Evolutionary conservation across 495 filamentous ascomycete genomes (phyloP).

Genomic region (Eremomyces bilateralis): DNA sequence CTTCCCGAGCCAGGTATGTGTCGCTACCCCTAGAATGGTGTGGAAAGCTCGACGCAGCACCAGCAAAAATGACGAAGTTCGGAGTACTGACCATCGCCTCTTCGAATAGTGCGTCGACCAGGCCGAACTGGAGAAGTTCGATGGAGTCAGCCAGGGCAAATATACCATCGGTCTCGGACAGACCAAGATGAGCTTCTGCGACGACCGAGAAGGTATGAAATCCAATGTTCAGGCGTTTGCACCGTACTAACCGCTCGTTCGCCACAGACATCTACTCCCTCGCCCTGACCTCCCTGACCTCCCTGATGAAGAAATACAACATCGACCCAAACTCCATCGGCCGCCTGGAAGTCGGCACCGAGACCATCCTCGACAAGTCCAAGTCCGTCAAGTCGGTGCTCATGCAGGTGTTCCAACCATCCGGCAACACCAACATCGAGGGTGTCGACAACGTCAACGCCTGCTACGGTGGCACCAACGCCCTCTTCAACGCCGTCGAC

Average conservation of each 20-base stretch:
- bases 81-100: conserved; percentile 11
- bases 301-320: conserved; percentile 78
- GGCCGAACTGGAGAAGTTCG: conserved; percentile 87
- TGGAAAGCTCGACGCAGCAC: neutral
- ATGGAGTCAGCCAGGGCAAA: conserved; percentile 83
- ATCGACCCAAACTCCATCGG: conserved; percentile 81
- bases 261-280: conserved; percentile 99
- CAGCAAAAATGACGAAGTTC: no score
- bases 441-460: conserved; percentile 93
- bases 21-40: neutral
- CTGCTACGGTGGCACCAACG: conserved; percentile 97
- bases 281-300: conserved; percentile 69
- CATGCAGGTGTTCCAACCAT: conserved; percentile 84
- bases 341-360: conserved; percentile 89
- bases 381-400: conserved; percentile 99
- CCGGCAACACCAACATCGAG: conserved; percentile 79
- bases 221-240: neutral
- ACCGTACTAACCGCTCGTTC: neutral
- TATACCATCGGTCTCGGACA: conserved; percentile 99
- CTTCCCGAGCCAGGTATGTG: conserved; percentile 78
- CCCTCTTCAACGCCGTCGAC: conserved; percentile 89
- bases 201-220: conserved; percentile 81
- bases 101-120: conserved; percentile 99
- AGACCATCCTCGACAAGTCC: conserved; percentile 97
- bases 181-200: conserved; percentile 99